Conservation (phyloP, 1,284 basidiomycete genomes). For the Heliocybe sulcata region DNA sequence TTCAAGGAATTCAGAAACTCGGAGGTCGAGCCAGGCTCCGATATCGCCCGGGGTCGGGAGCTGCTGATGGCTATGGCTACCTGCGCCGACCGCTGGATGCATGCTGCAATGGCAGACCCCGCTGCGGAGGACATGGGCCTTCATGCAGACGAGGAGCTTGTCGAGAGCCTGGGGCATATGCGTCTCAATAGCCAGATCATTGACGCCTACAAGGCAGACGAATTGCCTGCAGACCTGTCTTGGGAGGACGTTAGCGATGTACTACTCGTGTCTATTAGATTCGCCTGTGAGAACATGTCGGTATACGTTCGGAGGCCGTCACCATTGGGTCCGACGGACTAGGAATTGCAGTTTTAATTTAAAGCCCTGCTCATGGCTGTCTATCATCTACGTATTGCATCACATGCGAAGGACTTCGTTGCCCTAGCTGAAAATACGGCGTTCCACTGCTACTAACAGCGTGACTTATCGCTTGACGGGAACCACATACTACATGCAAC, state of each 20-base stretch:
- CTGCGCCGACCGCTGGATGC: background rate
- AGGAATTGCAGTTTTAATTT: too few relatives aligned
- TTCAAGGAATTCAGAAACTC: background rate
- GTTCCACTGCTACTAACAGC: too few relatives aligned
- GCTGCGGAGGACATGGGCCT: background rate
- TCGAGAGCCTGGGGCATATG: background rate
- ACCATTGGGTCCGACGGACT: too few relatives aligned
- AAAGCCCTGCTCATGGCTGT: too few relatives aligned
- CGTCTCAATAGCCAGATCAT: background rate
- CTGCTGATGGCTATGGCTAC: background rate
- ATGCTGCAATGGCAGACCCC: background rate
- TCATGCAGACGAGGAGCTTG: background rate
- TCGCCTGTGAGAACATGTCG: background rate
- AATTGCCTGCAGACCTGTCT: background rate
- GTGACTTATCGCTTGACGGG: too few relatives aligned
- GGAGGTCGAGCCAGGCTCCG: background rate
- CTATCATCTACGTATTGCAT: too few relatives aligned
- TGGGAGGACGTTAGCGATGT: background rate
- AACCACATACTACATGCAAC: too few relatives aligned
- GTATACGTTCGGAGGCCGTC: background rate
- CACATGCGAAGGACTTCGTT: too few relatives aligned
- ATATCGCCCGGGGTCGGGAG: background rate
- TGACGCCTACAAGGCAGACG: background rate
- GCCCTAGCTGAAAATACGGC: too few relatives aligned
- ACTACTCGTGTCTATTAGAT: background rate